Base-by-base conservation (phyloP, 2,329 filamentous ascomycete genomes). In the Chrysoporthe puriensis region DNA sequence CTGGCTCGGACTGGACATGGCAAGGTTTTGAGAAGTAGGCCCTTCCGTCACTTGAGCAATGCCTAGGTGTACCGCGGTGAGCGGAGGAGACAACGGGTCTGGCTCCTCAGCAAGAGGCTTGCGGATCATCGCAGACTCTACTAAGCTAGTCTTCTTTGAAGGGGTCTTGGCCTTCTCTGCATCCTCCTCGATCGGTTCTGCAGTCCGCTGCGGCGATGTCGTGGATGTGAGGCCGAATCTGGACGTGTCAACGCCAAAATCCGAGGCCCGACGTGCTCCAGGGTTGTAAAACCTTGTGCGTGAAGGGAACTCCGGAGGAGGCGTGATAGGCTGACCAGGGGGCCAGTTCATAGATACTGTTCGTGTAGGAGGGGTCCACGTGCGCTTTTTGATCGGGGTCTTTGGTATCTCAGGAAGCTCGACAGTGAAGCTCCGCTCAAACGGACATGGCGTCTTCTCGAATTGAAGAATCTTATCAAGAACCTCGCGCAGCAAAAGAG, bases 371-470 rank as follows among this genome's bases (percentile, higher is more conserved):
- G 68, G 68, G 40, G 85, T 89, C 88, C 91, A 93, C 16, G 91
- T 89, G 71, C 84, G 87, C 79, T 89, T 91, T 74, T 85, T 89
- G 63, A 87, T 81, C 1, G 90, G 90, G 0, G 86, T 87, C 71
- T 86, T 83, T 13, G 90, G 89, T 66, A 86, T 83, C 73, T 92
- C 88, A 0, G 92, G 92, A 21, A 96, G 80, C 62, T 90, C 85
- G 13, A 95, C 88, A 0, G 88, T 90, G 73, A 96, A 96, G 3
- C 86, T 85, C 69, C 93, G 85, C 73, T 90, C 85, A 77, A 97
- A 97, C 0, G 94, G 94, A 77, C 94, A 97, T 57, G 89, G 86
- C 0, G 94, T 97, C 74, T 92, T 92, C 78, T 97, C 94, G 74
- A 96, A 97, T 71, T 91, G 89, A 58, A 97, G 82, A 16, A 97